Percentiles rank a stretch among this genome's conserved stretches.
phyloP scores from a whole-genome alignment of 106 monocot species.

The Acorus calamus region DNA sequence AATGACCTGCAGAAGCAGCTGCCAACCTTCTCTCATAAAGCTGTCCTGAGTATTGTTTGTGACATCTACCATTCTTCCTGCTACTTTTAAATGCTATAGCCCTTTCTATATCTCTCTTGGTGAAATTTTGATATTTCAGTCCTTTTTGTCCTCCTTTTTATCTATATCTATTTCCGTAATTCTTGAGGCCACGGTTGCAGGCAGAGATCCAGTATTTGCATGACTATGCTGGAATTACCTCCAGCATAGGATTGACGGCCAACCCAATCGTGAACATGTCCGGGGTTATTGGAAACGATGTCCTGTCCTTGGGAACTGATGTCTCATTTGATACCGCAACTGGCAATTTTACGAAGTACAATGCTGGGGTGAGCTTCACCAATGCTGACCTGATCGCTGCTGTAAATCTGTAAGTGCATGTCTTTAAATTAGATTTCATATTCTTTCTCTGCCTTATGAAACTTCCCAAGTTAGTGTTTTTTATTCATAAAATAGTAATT shows the following conservation, averaged over 20 bases:
- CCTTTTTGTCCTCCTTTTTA: background rate
- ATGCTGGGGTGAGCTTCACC: constrained; percentile 57
- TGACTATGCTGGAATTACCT: constrained; percentile 52
- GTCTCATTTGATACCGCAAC: constrained; percentile 69
- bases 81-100: no score
- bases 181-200: constrained; percentile 15
- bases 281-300: constrained; percentile 43
- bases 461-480: no score
- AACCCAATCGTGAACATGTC: constrained; percentile 57
- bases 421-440: background rate
- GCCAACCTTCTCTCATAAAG: no score
- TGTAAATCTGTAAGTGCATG: constrained; percentile 51
- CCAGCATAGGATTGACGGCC: constrained; percentile 48
- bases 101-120: background rate
- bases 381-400: constrained; percentile 65
- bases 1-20: no score
- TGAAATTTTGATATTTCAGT: background rate
- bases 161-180: no score
- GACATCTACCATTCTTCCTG: no score
- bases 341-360: constrained; percentile 81
- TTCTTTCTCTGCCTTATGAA: background rate
- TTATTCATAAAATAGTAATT: no score
- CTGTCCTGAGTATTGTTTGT: no score
- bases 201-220: constrained; percentile 66
- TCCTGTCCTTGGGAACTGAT: constrained; percentile 57